Evolutionary conservation across 2,329 filamentous ascomycete species (phyloP).

Genomic region (Cercospora janseana): DNA sequence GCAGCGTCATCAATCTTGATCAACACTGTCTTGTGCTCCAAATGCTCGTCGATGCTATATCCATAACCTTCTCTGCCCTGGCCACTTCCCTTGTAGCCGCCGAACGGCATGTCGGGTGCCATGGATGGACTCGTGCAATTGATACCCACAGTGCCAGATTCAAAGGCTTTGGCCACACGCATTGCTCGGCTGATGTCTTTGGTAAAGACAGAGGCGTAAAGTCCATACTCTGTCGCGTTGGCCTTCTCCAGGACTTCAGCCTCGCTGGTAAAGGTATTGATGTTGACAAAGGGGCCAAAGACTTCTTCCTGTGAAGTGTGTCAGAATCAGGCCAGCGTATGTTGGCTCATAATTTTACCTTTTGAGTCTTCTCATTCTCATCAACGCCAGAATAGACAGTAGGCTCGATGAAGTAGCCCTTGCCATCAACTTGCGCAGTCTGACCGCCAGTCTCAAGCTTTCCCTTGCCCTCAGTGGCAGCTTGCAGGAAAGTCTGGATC

Average conservation of each 20-base stretch:
- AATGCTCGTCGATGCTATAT: conserved; percentile 25
- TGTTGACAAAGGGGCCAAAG: conserved; percentile 42
- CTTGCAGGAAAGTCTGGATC: conserved; percentile 27
- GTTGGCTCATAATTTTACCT: no score
- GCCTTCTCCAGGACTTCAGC: conserved; percentile 39
- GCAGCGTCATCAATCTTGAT: conserved; percentile 25
- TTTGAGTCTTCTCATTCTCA: conserved; percentile 41
- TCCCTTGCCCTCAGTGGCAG: conserved; percentile 26
- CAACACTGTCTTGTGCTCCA: conserved; percentile 28
- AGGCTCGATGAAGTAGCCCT: conserved; percentile 49
- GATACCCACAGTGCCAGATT: conserved; percentile 43
- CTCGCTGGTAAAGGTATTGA: conserved; percentile 40
- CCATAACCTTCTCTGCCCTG: conserved; percentile 23
- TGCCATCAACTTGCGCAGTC: conserved; percentile 24
- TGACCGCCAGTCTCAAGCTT: conserved; percentile 30
- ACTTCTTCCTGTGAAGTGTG: conserved; percentile 34
- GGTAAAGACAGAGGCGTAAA: conserved; percentile 41
- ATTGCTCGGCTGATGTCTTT: conserved; percentile 41
- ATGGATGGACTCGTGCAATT: conserved; percentile 42
- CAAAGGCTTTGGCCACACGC: conserved; percentile 42
- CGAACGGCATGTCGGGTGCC: conserved; percentile 42
- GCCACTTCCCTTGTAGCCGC: conserved; percentile 42
- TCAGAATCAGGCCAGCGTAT: not conserved
- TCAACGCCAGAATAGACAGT: conserved; percentile 49
- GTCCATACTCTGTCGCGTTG: conserved; percentile 42